These are phyloP conservation scores for Phytophthora melonis DNA, from an alignment of 352 stramenopile genomes.

Conservation along the genomic window DNA sequence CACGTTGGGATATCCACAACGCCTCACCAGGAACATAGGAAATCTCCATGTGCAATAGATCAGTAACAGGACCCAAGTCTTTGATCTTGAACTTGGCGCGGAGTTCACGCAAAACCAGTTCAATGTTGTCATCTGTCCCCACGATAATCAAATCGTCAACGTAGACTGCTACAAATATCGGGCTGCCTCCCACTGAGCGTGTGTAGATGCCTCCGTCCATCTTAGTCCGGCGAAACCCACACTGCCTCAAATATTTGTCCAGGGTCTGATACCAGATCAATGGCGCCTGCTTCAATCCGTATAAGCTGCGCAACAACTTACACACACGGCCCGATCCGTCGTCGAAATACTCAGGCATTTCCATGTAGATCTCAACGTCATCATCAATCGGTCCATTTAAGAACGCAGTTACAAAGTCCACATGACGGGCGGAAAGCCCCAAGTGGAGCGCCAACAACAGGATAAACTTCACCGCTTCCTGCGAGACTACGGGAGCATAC, in stretches of 20 bases:
- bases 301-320: too few relatives aligned
- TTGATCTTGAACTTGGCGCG: constrained; percentile 15
- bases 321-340: neutral
- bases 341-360: constrained; percentile 19
- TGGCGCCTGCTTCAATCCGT: neutral
- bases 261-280: constrained; percentile 16
- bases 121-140: constrained; percentile 8
- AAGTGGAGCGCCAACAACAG: too few relatives aligned
- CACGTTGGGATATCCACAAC: constrained; percentile 15
- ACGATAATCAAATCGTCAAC: constrained; percentile 15
- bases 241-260: constrained; percentile 10
- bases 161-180: constrained; percentile 16
- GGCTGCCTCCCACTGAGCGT: constrained; percentile 7
- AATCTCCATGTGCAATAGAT: too few relatives aligned
- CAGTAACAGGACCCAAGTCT: neutral
- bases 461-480: neutral
- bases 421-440: too few relatives aligned
- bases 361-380: constrained; percentile 17
- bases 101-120: constrained; percentile 6
- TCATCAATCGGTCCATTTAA: constrained; percentile 9
- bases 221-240: constrained; percentile 4
- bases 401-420: too few relatives aligned
- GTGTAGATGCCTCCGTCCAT: constrained; percentile 17
- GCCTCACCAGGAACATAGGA: constrained; percentile 3
- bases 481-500: constrained; percentile 1